Evolutionary conservation across 306 rosid genomes (phyloP), one percentile per base, ranked within the genome.

Genomic region (Castanea crenata): DNA sequence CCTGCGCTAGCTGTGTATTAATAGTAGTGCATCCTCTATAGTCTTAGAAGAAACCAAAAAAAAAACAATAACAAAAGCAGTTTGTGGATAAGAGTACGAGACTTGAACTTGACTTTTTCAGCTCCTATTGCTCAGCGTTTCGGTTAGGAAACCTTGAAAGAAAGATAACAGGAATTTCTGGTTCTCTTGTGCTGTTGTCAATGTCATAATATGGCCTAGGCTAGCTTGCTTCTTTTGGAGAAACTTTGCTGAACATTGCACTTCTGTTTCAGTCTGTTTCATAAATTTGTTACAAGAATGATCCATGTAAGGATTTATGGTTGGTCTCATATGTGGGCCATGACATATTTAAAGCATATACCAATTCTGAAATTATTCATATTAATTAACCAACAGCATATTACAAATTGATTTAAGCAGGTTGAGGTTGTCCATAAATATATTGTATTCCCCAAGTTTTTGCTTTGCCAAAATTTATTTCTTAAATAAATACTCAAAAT

Each of bases 71-170:
- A 44, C 13, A 49, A 49, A 11, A 49, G 54, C 67, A 64, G 44
- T 73, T 62, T 79, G 77, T 32, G 55, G 75, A 29, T 55, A 64
- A 31, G 62, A 77, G 73, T 25, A 69, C 63, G 68, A 78, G 62
- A 44, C 69, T 73, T 77, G 70, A 34, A 10, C 75, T 77, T 54
- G 44, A 41, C 75, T 49, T 58, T 23, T 54, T n/a, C 35, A 38
- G n/a, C 23, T 14, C 74, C 61, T 56, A 23, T 68, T 25, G 59
- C 69, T 44, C 65, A 27, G 57, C 56, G 35, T 51, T 71, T 27
- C 55, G 25, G 51, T 73, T 64, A 35, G 79, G 83, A 78, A 91
- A 86, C 75, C 94, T 91, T 88, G 79, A 80, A 88, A 89, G 90
- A 38, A 61, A 86, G 80, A 77, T 55, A 63, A 85, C 82, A 78